Evolutionary conservation across 2,329 filamentous ascomycete species (phyloP).

Genomic region (Colletotrichum liriopes): DNA sequence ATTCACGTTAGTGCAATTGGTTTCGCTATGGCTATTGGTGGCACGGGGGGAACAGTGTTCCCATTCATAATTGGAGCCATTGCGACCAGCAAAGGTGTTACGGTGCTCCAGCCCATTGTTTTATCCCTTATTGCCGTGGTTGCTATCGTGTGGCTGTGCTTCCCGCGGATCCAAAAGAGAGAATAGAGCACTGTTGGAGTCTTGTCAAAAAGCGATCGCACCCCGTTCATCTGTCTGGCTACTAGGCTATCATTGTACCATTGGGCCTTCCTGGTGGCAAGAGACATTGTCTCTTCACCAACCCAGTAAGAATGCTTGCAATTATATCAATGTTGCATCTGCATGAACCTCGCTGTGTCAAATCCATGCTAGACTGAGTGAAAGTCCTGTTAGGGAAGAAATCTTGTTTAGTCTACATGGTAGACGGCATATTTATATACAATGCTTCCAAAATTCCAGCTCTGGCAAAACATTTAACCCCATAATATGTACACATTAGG

Average conservation of each 20-base stretch:
- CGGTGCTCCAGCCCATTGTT: slow-evolving; percentile 66
- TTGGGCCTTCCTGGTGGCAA: too few relatives aligned
- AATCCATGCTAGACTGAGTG: fast-evolving
- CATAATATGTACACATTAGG: slow-evolving; percentile 15
- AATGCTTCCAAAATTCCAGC: slow-evolving; percentile 25
- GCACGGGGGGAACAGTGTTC: slow-evolving; percentile 76
- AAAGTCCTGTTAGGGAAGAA: neutral
- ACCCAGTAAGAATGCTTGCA: neutral
- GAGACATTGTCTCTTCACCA: neutral
- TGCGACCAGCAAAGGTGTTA: slow-evolving; percentile 65
- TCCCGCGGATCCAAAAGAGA: slow-evolving; percentile 54
- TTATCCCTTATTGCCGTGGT: slow-evolving; percentile 59
- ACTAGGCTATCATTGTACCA: too few relatives aligned
- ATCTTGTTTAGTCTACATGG: slow-evolving; percentile 5
- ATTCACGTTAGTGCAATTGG: slow-evolving; percentile 82
- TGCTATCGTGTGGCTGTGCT: slow-evolving; percentile 53
- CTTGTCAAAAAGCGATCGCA: too few relatives aligned
- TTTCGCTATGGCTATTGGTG: slow-evolving; percentile 81
- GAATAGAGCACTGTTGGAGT: slow-evolving; percentile 37
- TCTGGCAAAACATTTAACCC: slow-evolving; percentile 24
- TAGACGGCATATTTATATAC: slow-evolving; percentile 31
- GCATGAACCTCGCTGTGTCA: neutral
- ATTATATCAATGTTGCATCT: neutral
- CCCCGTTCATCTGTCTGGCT: neutral
- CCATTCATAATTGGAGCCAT: slow-evolving; percentile 76